Percentiles rank a stretch among this genome's conserved stretches.
These are phyloP conservation scores for Crucibulum laeve DNA, from an alignment of 768 basidiomycete species.

Conservation along the genomic window DNA sequence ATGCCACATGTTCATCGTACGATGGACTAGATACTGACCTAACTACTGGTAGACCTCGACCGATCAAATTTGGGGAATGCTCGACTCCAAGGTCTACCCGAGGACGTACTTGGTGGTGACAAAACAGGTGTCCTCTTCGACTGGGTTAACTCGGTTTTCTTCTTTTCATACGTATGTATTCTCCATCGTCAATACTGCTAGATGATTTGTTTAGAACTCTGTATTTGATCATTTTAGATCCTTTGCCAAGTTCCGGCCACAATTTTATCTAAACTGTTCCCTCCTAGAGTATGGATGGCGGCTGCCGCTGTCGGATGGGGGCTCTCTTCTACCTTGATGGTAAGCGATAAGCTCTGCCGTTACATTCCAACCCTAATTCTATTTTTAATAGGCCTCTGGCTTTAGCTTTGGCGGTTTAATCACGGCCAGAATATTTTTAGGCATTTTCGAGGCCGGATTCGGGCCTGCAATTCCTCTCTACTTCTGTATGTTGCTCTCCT, in stretches of 20 bases:
- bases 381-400: slow-evolving; percentile 42
- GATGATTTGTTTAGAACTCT: background rate
- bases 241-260: slow-evolving; percentile 66
- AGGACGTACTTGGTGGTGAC: slow-evolving; percentile 65
- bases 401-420: slow-evolving; percentile 60
- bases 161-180: slow-evolving; percentile 66
- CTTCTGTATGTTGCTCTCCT: slow-evolving; percentile 48
- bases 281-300: slow-evolving; percentile 66
- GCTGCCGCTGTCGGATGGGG: slow-evolving; percentile 71
- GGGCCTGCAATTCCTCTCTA: slow-evolving; percentile 76
- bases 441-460: slow-evolving; percentile 75
- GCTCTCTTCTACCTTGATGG: slow-evolving; percentile 68
- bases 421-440: slow-evolving; percentile 56
- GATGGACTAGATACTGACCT: background rate
- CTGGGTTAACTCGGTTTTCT: slow-evolving; percentile 76
- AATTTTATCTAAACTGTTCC: slow-evolving; percentile 60
- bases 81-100: slow-evolving; percentile 63
- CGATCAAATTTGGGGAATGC: slow-evolving; percentile 80
- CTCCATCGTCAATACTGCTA: background rate
- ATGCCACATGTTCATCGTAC: slow-evolving; percentile 19
- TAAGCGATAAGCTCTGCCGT: slow-evolving; percentile 17
- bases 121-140: slow-evolving; percentile 67
- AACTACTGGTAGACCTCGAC: slow-evolving; percentile 42
- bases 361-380: background rate
- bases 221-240: no score